Conservation (phyloP, 2,329 filamentous ascomycete species). For the Verticillium dahliae region DNA sequence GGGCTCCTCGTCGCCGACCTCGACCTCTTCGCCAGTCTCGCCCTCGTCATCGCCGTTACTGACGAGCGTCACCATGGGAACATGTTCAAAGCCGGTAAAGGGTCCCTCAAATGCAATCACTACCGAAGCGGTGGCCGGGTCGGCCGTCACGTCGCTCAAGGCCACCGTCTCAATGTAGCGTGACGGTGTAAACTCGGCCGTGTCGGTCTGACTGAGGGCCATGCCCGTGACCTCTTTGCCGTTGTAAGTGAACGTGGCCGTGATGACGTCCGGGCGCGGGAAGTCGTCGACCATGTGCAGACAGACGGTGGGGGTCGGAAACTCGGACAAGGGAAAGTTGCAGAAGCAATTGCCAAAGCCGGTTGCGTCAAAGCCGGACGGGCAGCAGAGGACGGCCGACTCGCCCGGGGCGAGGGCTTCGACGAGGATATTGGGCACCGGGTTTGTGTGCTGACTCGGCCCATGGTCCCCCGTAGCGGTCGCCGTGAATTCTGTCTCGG, state of each 20-base stretch:
- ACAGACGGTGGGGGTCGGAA: background rate
- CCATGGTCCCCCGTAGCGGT: background rate
- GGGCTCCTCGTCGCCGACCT: background rate
- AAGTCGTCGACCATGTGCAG: background rate
- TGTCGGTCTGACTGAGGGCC: background rate
- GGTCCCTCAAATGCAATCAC: background rate
- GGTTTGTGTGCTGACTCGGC: background rate
- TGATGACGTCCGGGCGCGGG: background rate
- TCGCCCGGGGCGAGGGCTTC: background rate
- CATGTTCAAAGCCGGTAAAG: background rate
- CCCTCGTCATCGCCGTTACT: background rate
- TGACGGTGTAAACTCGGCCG: background rate
- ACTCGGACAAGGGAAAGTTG: background rate
- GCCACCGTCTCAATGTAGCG: background rate
- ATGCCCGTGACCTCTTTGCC: background rate
- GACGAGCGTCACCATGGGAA: background rate
- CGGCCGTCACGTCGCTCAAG: background rate
- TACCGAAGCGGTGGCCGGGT: background rate
- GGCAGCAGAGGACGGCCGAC: background rate
- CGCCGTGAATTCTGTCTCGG: background rate
- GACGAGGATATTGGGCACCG: background rate
- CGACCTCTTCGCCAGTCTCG: background rate
- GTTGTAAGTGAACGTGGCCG: background rate
- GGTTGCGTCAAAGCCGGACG: background rate
- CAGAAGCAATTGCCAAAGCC: background rate